A percentile compares a stretch with the other conserved stretches of the same genome.
Conservation (phyloP, 1,284 basidiomycete species). For the Ganoderma sinense region DNA sequence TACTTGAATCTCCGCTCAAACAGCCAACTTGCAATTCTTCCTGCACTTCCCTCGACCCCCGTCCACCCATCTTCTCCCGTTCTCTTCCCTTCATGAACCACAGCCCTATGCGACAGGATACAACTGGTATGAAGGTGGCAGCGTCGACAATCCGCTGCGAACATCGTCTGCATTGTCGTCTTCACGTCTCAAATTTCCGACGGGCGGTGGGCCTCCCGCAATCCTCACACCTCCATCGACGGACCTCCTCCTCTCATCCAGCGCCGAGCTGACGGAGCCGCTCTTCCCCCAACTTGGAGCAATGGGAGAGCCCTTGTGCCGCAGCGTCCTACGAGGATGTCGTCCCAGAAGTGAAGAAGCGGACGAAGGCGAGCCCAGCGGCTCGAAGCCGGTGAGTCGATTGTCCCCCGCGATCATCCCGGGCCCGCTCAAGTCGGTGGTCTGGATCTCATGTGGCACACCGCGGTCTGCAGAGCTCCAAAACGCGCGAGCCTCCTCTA, state of each 20-base stretch:
- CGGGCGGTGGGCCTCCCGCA: not conserved
- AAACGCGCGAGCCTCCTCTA: not conserved
- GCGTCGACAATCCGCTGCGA: not conserved
- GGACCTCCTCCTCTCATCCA: not conserved
- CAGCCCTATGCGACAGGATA: not conserved
- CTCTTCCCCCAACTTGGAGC: not conserved
- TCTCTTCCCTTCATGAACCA: not conserved
- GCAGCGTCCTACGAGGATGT: not conserved
- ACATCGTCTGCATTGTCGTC: not conserved
- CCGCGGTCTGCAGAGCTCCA: not conserved
- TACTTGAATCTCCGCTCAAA: too few species aligned
- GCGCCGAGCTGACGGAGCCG: not conserved
- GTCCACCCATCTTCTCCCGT: not conserved
- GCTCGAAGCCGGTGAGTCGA: not conserved
- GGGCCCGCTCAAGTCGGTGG: not conserved
- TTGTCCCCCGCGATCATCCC: too few species aligned
- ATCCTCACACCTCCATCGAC: slow-evolving; percentile 4
- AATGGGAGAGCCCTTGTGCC: not conserved
- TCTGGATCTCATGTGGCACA: not conserved
- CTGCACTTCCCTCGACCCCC: too few species aligned
- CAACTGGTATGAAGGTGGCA: not conserved
- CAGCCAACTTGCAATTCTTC: too few species aligned
- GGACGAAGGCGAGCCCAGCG: not conserved
- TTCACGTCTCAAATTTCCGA: not conserved
- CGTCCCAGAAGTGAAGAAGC: not conserved